phyloP scores from a whole-genome alignment of 139 green algal genomes.

The Chlamydomonas sp. region DNA sequence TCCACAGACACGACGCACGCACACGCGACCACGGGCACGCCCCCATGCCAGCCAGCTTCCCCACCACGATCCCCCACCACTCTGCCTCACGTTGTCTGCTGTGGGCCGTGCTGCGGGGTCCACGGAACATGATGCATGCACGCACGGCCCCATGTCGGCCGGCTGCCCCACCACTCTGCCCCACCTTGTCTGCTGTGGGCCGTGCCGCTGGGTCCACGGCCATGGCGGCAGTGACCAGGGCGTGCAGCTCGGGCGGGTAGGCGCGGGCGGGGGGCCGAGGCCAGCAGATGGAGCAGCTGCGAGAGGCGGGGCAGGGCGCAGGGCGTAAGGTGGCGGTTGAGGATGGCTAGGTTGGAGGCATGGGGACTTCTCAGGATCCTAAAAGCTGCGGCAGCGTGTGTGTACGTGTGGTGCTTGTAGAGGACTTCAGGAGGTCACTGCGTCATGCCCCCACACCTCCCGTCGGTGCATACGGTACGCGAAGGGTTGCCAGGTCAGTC shows the following conservation, averaged over 20 bases:
- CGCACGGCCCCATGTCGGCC: neutral
- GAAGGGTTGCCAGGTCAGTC: too few relatives aligned
- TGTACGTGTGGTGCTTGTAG: neutral
- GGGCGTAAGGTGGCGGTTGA: neutral
- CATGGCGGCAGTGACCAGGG: slow-evolving; percentile 43
- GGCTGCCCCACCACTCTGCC: neutral
- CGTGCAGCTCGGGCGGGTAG: slow-evolving; percentile 59
- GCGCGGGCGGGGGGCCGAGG: slow-evolving; percentile 15
- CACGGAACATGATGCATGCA: neutral
- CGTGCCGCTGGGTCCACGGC: neutral
- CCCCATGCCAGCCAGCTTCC: neutral
- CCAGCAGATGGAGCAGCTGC: slow-evolving; percentile 55
- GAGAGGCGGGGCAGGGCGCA: neutral
- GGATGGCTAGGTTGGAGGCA: neutral
- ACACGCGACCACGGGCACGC: neutral
- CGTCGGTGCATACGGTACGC: neutral
- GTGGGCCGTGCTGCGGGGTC: neutral
- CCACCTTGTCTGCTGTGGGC: slow-evolving; percentile 10
- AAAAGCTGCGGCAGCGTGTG: neutral
- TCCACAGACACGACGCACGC: neutral
- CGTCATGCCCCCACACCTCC: neutral
- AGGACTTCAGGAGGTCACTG: neutral
- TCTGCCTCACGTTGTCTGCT: too few relatives aligned
- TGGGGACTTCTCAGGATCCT: neutral
- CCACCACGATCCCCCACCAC: too few relatives aligned